Base-by-base conservation (phyloP, 23 red algal species). In the Gracilaria vermiculophylla region DNA sequence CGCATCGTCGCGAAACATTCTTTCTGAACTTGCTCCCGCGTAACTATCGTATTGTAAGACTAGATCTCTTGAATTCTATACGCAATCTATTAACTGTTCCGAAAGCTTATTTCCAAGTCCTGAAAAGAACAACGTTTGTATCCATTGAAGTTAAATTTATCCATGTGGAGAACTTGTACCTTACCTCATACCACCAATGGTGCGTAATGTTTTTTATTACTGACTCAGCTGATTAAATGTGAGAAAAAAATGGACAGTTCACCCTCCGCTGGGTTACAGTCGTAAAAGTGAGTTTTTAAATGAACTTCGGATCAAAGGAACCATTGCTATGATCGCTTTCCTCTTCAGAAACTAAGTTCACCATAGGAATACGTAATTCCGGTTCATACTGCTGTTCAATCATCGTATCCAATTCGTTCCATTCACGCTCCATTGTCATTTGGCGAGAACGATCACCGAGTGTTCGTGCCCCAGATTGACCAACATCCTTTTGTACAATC, bases 21-120 rank as follows among this genome's bases (percentile, higher is more conserved):
- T 79, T 79, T 79, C 76, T 27, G 34, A 57, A 41, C 28, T 79
- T 57, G 76, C 53, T 27, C 49, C 76, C 3, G 34, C 49, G 45
- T 60, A 55, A 79, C 37, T 73, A 24, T 47, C 40, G 37, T 28
- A 34, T 35, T 64, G 25, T 64, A 64, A 17, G 21, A 1, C 21
- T 29, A 45, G 67, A 48, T 73, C 67, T 73, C 23, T 73, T 1
- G 35, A 73, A 64, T 14, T 64, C 9, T 34, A 35, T 64, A 24
- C 39, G 67, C 67, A 73, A 73, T 73, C 67, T 70, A 73, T 48
- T 73, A 48, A 73, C 67, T 28, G 42, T 37, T 32, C 35, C 29
- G 54, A 64, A 34, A 60, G 23, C 58, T 24, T 64, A 64, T 35
- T 64, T 35, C 15, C 35, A 64, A 11, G 58, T 17, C 58, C 58